These are phyloP conservation scores for Zoysia japonica DNA, from an alignment of 176 grass and related monocot genomes.

Conservation along the genomic window DNA sequence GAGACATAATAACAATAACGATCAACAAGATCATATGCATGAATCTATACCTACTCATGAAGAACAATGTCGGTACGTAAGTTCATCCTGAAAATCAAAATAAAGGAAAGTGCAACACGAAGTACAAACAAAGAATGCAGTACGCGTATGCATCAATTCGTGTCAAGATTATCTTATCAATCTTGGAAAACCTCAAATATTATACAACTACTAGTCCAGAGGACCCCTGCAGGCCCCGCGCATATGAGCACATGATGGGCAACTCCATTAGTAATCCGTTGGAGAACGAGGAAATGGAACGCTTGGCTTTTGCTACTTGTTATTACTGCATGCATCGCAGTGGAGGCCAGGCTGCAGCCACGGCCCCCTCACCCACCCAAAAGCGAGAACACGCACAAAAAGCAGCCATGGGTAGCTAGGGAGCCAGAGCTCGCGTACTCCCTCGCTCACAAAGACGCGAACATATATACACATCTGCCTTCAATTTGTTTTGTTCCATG, in stretches of 20 bases:
- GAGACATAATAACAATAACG: no score
- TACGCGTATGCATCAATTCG: not conserved
- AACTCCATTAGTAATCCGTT: conserved; percentile 12
- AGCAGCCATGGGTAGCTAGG: conserved; percentile 3
- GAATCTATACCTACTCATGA: no score
- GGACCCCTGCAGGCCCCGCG: not conserved
- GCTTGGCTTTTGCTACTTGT: conserved; percentile 37
- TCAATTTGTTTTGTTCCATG: conserved; percentile 36
- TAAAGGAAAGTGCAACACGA: not conserved
- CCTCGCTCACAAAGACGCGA: not conserved
- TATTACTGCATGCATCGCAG: conserved; percentile 6
- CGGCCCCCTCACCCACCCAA: conserved; percentile 7
- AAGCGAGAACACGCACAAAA: conserved; percentile 39
- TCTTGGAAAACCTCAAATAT: not conserved
- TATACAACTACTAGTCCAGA: no score
- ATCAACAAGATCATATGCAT: no score
- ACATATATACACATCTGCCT: not conserved
- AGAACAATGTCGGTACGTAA: no score
- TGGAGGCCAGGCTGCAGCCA: conserved; percentile 17
- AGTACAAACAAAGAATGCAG: not conserved
- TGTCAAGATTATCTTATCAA: not conserved
- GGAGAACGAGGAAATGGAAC: conserved; percentile 47
- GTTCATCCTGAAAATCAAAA: no score
- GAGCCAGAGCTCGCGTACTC: conserved; percentile 4
- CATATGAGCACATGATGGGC: conserved; percentile 43